A percentile compares a stretch with the other conserved stretches of the same genome.
Evolutionary conservation across 2,329 filamentous ascomycete species (phyloP).

Genomic region (Phaeoacremonium minimum): DNA sequence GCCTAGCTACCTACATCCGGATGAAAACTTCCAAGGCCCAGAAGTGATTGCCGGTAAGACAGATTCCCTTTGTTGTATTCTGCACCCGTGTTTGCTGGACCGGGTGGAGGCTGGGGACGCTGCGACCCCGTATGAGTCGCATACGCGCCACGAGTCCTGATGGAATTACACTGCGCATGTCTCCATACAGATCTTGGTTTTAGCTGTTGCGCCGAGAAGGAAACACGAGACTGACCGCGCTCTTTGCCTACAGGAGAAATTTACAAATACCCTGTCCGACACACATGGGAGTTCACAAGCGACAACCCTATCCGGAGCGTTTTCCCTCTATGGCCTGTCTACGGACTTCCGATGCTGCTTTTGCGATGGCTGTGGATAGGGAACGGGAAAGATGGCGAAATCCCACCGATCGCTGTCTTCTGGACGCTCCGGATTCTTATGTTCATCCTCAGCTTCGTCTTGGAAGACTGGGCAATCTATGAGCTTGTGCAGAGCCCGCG

Average conservation of each 20-base stretch:
- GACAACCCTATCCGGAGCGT: conserved; percentile 87
- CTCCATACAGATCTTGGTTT: too few species aligned
- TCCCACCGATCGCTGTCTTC: conserved; percentile 82
- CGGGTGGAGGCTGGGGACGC: too few species aligned
- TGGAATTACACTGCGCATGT: too few species aligned
- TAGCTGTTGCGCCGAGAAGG: too few species aligned
- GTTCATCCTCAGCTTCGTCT: conserved; percentile 91
- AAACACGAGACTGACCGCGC: conserved; percentile 7
- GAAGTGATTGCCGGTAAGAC: conserved; percentile 89
- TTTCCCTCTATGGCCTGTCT: conserved; percentile 93
- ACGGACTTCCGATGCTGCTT: conserved; percentile 89
- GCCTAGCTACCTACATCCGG: conserved; percentile 94
- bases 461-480: conserved; percentile 96
- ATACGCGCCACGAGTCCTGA: too few species aligned
- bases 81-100: too few species aligned
- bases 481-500: conserved; percentile 78
- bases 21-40: conserved; percentile 98
- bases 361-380: conserved; percentile 91
- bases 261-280: conserved; percentile 83
- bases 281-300: conserved; percentile 95
- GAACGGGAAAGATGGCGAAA: conserved; percentile 69
- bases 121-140: too few species aligned
- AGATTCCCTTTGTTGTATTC: background rate
- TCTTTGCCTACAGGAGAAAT: conserved; percentile 64
- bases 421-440: conserved; percentile 85